Conservation (phyloP, 1,139 yeast species). For the Taphrina confusa region DNA sequence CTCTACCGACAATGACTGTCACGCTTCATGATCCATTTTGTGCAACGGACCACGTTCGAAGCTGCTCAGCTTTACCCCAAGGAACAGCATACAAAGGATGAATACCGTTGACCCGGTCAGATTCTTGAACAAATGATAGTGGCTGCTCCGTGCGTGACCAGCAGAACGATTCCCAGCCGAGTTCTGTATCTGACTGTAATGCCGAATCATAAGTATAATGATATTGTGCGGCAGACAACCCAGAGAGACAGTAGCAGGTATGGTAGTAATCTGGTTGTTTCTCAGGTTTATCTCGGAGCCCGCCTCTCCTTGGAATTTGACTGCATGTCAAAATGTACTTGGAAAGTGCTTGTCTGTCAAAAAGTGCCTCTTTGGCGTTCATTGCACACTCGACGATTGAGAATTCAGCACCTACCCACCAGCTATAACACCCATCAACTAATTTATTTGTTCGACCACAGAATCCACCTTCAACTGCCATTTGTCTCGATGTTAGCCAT, state of each 20-base stretch:
- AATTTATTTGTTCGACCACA: constrained; percentile 88
- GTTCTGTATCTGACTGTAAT: constrained; percentile 40
- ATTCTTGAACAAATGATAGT: constrained; percentile 33
- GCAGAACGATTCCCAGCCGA: constrained; percentile 42
- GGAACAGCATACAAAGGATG: constrained; percentile 73
- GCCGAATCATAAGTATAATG: constrained; percentile 44
- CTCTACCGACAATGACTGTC: too few species aligned
- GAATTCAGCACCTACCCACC: constrained; percentile 83
- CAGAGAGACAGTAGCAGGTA: constrained; percentile 79
- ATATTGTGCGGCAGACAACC: constrained; percentile 70
- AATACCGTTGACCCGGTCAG: constrained; percentile 47
- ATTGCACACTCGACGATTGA: constrained; percentile 44
- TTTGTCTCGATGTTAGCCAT: constrained; percentile 76
- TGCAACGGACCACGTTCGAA: constrained; percentile 40
- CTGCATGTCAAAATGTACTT: constrained; percentile 74
- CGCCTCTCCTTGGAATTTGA: constrained; percentile 64
- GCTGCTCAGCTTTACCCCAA: constrained; percentile 45
- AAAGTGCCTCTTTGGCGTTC: background rate
- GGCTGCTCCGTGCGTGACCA: constrained; percentile 31
- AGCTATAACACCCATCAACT: constrained; percentile 94
- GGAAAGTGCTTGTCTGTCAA: constrained; percentile 57
- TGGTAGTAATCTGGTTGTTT: constrained; percentile 81
- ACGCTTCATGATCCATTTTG: background rate
- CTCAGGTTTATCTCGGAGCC: constrained; percentile 87
- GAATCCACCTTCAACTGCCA: constrained; percentile 75